Evolutionary conservation across 2,329 filamentous ascomycete species (phyloP), one percentile per base, ranked within the genome.

Genomic region (Triangularia setosa): DNA sequence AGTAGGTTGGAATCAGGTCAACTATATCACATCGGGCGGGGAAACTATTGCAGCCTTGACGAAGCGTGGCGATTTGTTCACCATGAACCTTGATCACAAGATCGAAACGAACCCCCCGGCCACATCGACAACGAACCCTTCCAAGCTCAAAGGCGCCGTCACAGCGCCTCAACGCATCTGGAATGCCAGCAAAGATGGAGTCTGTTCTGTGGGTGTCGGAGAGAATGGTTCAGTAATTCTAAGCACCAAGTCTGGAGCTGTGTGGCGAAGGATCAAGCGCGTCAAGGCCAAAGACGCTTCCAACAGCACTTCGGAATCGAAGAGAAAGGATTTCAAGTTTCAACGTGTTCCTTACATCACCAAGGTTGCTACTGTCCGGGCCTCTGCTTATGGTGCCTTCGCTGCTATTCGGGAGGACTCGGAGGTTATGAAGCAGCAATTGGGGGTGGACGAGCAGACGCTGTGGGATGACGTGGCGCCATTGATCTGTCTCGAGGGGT

Each of bases 151-250:
- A 69, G 90, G 90, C 67, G 91, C 93, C 1, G 80, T 97, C 2
- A 93, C 91, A 0, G 78, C 82, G 40, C 92, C 94, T 0, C 87
- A 91, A 67, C 89, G 91, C 64, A 88, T 97, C 25, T 99, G 95
- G 95, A 91, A 90, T 28, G 88, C 93, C 2, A 89, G 90, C 70
- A 97, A 96, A 73, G 90, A 91, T 64, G 93, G 93, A 3, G 93
- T 92, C 28, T 86, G 86, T 61, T 97, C 97, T 65, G 92, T 96
- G 1, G 90, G 88, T 66, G 89, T 98, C 2, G 92, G 93, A 40
- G 93, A 97, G 74, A 90, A 98, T 75, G 95, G 93, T 2, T 96
- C 93, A 0, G 92, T 99, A 69, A 96, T 99, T 62, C 87, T 99
- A 67, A 94, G 92, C 69, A 99, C 95, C 0, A 85, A 93, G 65